Evolutionary conservation across 306 rosid species (phyloP).

Genomic region (Glycine tomentella): DNA sequence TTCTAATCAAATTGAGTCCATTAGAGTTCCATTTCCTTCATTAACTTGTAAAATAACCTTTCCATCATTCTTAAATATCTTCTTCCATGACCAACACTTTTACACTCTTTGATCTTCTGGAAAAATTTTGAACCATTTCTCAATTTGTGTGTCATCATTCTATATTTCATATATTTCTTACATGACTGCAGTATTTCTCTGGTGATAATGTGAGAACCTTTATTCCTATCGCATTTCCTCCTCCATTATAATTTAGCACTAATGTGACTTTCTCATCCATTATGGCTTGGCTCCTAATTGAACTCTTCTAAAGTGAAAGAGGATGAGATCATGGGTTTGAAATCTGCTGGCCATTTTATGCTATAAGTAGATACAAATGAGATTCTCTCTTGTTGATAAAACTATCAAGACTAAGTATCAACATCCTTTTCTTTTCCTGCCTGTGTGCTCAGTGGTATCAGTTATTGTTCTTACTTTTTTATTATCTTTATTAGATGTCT

Average conservation of each 20-base stretch:
- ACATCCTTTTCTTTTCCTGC: not conserved
- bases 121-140: not conserved
- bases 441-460: not conserved
- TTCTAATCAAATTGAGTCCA: not conserved
- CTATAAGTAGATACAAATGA: not conserved
- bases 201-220: not conserved
- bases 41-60: not conserved
- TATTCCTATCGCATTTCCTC: not conserved
- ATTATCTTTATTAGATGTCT: not conserved
- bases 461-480: not conserved
- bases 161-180: constrained; percentile 2
- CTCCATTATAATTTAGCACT: constrained; percentile 2
- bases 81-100: not conserved
- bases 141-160: no score
- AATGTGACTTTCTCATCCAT: not conserved
- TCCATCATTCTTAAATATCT: not conserved
- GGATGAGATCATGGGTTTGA: constrained; percentile 17
- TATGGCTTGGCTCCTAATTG: constrained; percentile 6
- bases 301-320: not conserved
- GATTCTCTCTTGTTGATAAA: not conserved
- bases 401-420: not conserved
- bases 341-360: not conserved
- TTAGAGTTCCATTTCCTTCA: not conserved
- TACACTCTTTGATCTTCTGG: not conserved
- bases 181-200: constrained; percentile 16